phyloP scores from a whole-genome alignment of 2,329 filamentous ascomycete genomes.

The Monilinia vaccinii-corymbosi region DNA sequence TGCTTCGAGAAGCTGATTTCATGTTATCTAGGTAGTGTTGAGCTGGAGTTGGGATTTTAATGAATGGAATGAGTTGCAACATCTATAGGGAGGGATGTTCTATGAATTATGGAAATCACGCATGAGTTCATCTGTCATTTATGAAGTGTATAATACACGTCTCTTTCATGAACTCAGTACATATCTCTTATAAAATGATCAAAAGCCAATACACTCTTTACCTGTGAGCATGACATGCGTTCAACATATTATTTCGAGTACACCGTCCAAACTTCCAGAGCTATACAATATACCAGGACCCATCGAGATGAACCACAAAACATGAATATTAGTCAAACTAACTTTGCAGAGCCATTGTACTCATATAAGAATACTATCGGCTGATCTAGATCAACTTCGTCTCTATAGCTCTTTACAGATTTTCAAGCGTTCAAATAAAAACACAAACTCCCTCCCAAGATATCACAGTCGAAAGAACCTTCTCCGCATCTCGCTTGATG shows the following conservation, averaged over 20 bases:
- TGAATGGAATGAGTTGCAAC: not conserved
- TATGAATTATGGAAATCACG: not conserved
- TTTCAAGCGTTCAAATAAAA: too few species aligned
- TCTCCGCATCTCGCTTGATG: too few species aligned
- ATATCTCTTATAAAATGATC: not conserved
- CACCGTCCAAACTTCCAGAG: not conserved
- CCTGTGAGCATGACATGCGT: not conserved
- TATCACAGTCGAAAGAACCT: too few species aligned
- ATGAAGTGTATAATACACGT: not conserved
- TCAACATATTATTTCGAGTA: too few species aligned
- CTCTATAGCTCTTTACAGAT: too few species aligned
- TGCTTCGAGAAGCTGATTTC: not conserved
- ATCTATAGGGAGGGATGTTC: not conserved
- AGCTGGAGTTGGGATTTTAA: not conserved
- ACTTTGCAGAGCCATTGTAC: not conserved
- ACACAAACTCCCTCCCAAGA: too few species aligned
- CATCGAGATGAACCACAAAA: not conserved
- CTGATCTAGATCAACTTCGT: too few species aligned
- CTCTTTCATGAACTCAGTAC: not conserved
- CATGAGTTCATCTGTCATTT: not conserved
- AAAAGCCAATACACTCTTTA: not conserved
- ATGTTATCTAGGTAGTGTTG: not conserved
- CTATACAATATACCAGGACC: not conserved
- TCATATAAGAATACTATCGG: too few species aligned
- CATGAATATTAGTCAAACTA: not conserved